These are phyloP conservation scores for Aspergillus caelatus DNA, from an alignment of 2,329 filamentous ascomycete species.

Conservation along the genomic window DNA sequence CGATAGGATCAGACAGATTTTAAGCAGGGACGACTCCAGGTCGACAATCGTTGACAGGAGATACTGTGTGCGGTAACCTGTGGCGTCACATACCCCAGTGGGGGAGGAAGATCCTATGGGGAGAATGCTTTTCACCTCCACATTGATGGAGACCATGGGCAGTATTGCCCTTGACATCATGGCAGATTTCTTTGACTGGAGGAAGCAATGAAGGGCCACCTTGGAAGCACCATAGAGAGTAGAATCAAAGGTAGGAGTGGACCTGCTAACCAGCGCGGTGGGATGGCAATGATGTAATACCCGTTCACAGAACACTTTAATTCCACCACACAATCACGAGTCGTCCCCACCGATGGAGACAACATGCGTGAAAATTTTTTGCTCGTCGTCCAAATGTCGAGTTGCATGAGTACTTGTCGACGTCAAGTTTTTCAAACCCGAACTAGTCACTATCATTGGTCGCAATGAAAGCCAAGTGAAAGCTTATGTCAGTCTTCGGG, in stretches of 20 bases:
- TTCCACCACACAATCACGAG: neutral
- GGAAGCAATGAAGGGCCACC: neutral
- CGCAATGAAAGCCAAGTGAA: neutral
- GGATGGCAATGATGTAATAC: neutral
- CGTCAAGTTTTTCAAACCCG: neutral
- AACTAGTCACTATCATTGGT: neutral
- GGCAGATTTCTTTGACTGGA: neutral
- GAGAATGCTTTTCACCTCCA: neutral
- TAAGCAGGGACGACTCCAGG: neutral
- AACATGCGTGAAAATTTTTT: neutral
- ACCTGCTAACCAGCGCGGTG: neutral
- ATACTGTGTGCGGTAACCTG: neutral
- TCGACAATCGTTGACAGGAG: neutral
- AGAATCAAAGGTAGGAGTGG: neutral
- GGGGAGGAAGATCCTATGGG: neutral
- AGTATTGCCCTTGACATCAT: neutral
- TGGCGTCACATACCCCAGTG: neutral
- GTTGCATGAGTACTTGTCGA: neutral
- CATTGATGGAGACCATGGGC: neutral
- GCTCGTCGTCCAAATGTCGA: neutral
- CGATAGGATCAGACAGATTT: neutral
- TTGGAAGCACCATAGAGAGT: neutral
- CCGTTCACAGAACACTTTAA: neutral
- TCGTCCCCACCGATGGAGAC: neutral
- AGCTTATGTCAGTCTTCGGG: neutral